Percentiles rank a stretch among this genome's conserved stretches.
Evolutionary conservation across 1,139 yeast species (phyloP).

Genomic region (Wickerhamomyces sp.): DNA sequence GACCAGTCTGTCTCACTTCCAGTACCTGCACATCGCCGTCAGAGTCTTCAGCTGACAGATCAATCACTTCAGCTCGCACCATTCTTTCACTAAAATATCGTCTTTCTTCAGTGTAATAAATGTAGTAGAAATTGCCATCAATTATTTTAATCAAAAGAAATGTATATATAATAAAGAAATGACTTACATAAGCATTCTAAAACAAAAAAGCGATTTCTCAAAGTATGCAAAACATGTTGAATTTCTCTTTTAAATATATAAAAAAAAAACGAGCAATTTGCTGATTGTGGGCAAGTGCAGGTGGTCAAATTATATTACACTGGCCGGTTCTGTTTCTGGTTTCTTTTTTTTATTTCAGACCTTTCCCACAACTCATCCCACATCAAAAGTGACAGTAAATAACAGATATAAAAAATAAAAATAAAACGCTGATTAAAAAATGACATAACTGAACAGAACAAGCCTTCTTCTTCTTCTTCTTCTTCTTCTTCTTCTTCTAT

Average conservation of each 20-base stretch:
- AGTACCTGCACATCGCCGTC: conserved; percentile 1
- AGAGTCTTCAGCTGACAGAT: conserved; percentile 3
- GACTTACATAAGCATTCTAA: not conserved
- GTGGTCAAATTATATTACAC: conserved; percentile 1
- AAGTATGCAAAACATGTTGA: conserved; percentile 3
- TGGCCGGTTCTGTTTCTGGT: not conserved
- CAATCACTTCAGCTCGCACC: conserved; percentile 2
- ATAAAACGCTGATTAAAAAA: conserved; percentile 1
- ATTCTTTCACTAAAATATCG: no score
- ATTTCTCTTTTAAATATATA: not conserved
- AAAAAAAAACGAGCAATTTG: not conserved
- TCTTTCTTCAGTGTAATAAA: no score
- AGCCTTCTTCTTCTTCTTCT: not conserved
- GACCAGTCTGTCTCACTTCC: not conserved
- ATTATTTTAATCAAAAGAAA: no score
- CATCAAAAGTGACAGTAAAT: not conserved
- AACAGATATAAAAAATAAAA: not conserved
- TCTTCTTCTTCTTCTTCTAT: not conserved
- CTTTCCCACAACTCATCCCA: not conserved
- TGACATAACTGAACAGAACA: conserved; percentile 3
- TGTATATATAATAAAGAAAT: not conserved
- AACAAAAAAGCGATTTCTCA: not conserved
- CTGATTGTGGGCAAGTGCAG: not conserved
- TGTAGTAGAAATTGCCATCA: no score
- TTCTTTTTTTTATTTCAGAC: no score